A percentile compares a stretch with the other conserved stretches of the same genome.
phyloP scores from a whole-genome alignment of 2,329 filamentous ascomycete genomes.

The Colletotrichum sp. region DNA sequence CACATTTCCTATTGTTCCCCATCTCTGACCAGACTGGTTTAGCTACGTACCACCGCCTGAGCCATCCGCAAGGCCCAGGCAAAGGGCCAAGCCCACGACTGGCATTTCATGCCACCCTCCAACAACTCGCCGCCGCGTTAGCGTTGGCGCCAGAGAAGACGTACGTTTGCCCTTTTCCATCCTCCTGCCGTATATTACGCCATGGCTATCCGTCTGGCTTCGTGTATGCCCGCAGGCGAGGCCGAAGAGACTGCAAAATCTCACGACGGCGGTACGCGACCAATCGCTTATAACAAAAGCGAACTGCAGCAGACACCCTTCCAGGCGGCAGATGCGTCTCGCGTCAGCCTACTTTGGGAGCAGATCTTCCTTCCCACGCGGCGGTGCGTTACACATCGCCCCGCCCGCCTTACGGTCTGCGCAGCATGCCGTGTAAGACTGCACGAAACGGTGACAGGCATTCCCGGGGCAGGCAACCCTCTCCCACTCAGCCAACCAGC shows the following conservation, averaged over 20 bases:
- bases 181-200: background rate
- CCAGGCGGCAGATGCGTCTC: background rate
- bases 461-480: background rate
- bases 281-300: background rate
- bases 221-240: background rate
- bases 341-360: background rate
- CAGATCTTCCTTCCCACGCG: background rate
- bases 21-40: background rate
- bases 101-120: background rate
- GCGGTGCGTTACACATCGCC: background rate
- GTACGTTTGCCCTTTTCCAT: background rate
- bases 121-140: background rate
- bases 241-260: background rate
- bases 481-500: background rate
- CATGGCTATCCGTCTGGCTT: background rate
- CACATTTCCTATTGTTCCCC: background rate
- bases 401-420: background rate
- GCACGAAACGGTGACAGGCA: background rate
- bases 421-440: background rate
- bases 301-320: background rate
- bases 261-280: background rate
- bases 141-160: background rate
- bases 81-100: background rate
- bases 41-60: background rate
- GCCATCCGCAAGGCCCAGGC: background rate